Evolutionary conservation across 2,329 filamentous ascomycete species (phyloP), one percentile per base, ranked within the genome.

Genomic region (Pseudogymnoascus sp.): DNA sequence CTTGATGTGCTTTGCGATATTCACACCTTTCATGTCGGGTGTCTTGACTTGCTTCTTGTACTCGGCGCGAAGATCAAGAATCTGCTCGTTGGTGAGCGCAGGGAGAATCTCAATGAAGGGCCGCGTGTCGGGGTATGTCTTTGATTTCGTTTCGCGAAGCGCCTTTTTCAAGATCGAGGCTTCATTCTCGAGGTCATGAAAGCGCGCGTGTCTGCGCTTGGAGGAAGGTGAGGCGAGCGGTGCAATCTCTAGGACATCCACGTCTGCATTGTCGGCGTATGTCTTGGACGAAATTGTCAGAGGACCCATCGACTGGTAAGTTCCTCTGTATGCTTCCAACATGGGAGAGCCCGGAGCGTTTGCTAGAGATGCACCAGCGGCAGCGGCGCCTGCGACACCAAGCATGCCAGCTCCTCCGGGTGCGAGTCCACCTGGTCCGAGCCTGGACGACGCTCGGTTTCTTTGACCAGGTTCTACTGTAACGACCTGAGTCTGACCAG

Each of bases 41-140:
- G 90, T 87, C 73, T 95, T 96, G 73, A 95, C 91, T 61, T 93
- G 84, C 43, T 86, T 86, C 78, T 98, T 98, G 79, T 98, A 98
- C 74, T 96, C 91, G 35, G 80, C 79, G n/a, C 93, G 87, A 26
- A 99, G 82, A 67, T 91, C 86, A 75, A 96, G 84, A 65, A 98
- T 85, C 73, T 98, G 91, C 68, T 96, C 91, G 70, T 96, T 90
- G 0, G 90, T 89, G 28, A 98, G 82, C 6, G 84, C 84, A 0
- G 95, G 93, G 0, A 98, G 82, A 67, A 98, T 91, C 67, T 92
- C 89, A 69, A 93, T 88, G 10, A 98, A 81, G 0, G 88, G 83
- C 41, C 84, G 83, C 0, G 85, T 83, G 69, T 96, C 88, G 2
- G 89, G 84, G 16, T 83, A 77, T 19, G 78, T 76, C 59, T 82